These are phyloP conservation scores for Stephania japonica DNA, from an alignment of 164 flowering plant genomes.

Conservation along the genomic window DNA sequence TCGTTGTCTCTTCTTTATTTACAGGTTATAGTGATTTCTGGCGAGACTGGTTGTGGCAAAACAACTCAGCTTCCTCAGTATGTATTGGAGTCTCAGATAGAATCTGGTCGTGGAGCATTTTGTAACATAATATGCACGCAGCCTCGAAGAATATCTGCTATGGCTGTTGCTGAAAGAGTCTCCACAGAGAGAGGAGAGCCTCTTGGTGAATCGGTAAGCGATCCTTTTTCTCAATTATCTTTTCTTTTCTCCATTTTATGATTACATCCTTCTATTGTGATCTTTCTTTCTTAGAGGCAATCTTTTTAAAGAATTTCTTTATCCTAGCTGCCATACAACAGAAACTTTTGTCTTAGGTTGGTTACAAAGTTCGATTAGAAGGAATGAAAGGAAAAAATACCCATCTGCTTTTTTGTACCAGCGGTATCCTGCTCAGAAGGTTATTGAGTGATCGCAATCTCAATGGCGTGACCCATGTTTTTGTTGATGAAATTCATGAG, in stretches of 20 bases:
- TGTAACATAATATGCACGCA: slow-evolving; percentile 97
- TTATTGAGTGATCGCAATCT: slow-evolving; percentile 81
- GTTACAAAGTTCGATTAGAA: slow-evolving; percentile 96
- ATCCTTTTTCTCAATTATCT: neutral
- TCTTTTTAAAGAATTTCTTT: slow-evolving; percentile 15
- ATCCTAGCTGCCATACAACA: slow-evolving; percentile 29
- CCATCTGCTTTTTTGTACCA: slow-evolving; percentile 96
- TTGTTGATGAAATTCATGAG: slow-evolving; percentile 99
- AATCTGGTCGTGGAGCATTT: slow-evolving; percentile 98
- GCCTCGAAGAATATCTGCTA: slow-evolving; percentile 98
- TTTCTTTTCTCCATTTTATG: slow-evolving; percentile 7
- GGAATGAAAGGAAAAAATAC: slow-evolving; percentile 98
- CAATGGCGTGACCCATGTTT: slow-evolving; percentile 93
- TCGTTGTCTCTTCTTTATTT: slow-evolving; percentile 1
- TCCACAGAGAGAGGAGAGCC: slow-evolving; percentile 97
- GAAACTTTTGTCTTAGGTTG: slow-evolving; percentile 74
- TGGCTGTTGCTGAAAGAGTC: slow-evolving; percentile 95
- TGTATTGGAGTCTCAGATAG: slow-evolving; percentile 85
- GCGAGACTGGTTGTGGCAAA: slow-evolving; percentile 99
- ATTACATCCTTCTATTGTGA: neutral
- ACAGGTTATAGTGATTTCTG: slow-evolving; percentile 91
- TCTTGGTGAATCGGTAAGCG: slow-evolving; percentile 88
- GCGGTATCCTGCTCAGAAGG: slow-evolving; percentile 93
- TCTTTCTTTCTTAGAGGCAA: neutral
- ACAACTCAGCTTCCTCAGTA: slow-evolving; percentile 99